A percentile compares a stretch with the other conserved stretches of the same genome.
These are phyloP conservation scores for Symbiodinium natans DNA, from an alignment of 73 alveolate genomes.

Conservation along the genomic window DNA sequence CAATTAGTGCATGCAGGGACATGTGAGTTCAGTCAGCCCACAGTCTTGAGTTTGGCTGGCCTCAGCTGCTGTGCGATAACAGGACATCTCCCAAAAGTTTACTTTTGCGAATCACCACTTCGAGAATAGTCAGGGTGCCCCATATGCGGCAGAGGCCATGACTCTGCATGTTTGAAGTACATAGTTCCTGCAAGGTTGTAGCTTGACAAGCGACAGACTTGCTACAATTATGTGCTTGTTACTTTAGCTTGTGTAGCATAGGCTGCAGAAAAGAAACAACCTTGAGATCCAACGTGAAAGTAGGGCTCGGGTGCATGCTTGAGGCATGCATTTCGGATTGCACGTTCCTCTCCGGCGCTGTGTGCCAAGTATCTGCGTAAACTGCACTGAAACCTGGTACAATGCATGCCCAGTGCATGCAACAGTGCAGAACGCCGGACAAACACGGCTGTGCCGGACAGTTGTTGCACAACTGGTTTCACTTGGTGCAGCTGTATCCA, in stretches of 20 bases:
- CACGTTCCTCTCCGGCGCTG: background rate
- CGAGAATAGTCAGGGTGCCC: background rate
- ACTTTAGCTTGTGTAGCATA: too few species aligned
- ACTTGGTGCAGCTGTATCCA: background rate
- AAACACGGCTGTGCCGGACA: too few species aligned
- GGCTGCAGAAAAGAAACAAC: background rate
- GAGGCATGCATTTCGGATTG: background rate
- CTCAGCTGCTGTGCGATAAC: background rate
- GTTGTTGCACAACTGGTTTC: background rate
- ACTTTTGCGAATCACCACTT: too few species aligned
- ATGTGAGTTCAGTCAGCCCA: background rate
- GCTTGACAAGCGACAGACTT: background rate
- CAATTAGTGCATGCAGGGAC: background rate
- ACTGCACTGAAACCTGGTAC: too few species aligned
- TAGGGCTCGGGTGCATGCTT: background rate
- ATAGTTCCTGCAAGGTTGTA: background rate
- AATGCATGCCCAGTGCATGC: too few species aligned
- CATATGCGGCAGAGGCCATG: background rate
- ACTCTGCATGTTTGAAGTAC: background rate
- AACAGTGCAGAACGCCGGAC: too few species aligned
- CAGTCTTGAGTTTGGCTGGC: background rate
- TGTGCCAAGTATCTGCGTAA: too few species aligned
- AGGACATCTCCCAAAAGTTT: background rate
- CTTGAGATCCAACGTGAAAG: background rate
- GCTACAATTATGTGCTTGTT: too few species aligned